phyloP scores from a whole-genome alignment of 75 land plant species.

The Azolla pinnata region DNA sequence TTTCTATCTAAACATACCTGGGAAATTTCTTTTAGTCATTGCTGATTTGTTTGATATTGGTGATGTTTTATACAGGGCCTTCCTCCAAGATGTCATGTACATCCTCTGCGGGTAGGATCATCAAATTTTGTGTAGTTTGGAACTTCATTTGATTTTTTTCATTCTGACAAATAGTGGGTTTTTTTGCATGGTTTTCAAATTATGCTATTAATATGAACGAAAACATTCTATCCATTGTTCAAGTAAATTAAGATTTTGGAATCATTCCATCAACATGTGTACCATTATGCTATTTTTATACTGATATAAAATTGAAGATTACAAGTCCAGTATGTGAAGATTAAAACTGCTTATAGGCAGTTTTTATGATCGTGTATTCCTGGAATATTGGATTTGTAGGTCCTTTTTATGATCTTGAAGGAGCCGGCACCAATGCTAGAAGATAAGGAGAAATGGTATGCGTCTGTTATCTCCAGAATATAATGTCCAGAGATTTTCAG shows the following conservation, averaged over 20 bases:
- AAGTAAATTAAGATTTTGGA: too few species aligned
- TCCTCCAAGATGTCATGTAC: slow-evolving; percentile 91
- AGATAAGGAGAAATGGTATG: slow-evolving; percentile 85
- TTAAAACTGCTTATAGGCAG: too few species aligned
- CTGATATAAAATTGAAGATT: too few species aligned
- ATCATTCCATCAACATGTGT: too few species aligned
- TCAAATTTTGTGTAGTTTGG: not conserved
- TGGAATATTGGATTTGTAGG: too few species aligned
- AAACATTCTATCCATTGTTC: too few species aligned
- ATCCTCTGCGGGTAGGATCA: slow-evolving; percentile 88
- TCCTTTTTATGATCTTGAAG: slow-evolving; percentile 89
- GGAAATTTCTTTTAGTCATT: not conserved
- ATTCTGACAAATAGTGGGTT: too few species aligned
- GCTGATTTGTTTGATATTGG: not conserved
- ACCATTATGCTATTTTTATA: too few species aligned
- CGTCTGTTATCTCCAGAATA: slow-evolving; percentile 1
- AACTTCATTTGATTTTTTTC: slow-evolving; percentile 2
- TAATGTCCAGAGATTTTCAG: not conserved
- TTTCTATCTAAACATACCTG: not conserved
- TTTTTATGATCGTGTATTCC: too few species aligned
- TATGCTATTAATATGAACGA: too few species aligned
- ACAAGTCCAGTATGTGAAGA: too few species aligned
- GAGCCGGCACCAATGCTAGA: slow-evolving; percentile 99
- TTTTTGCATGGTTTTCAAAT: too few species aligned
- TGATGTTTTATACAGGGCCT: slow-evolving; percentile 58